A percentile compares a stretch with the other conserved stretches of the same genome.
Conservation (phyloP, 2,329 filamentous ascomycete species). For the Claviceps africana region DNA sequence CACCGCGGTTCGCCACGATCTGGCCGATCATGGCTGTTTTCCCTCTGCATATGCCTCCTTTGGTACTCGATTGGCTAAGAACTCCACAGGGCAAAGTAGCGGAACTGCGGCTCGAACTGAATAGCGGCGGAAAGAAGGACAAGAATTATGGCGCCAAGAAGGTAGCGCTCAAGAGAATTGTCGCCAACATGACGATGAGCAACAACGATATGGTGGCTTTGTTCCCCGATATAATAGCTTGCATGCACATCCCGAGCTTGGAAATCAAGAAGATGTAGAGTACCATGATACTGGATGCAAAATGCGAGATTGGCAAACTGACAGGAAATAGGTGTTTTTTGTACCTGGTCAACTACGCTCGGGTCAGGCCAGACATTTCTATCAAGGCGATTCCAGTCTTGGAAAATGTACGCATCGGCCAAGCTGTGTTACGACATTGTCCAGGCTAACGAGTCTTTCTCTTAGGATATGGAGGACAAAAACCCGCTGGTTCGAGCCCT, state of each 20-base stretch:
- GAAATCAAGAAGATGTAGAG: constrained; percentile 98
- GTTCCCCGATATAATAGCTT: constrained; percentile 87
- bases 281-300: background rate
- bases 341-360: constrained; percentile 91
- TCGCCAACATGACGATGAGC: constrained; percentile 99
- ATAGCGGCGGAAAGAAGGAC: constrained; percentile 91
- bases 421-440: background rate
- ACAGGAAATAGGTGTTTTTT: constrained; percentile 67
- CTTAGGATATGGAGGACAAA: constrained; percentile 77
- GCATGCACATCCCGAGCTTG: constrained; percentile 86
- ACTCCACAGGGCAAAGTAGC: constrained; percentile 88
- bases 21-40: constrained; percentile 30
- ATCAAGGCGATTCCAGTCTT: constrained; percentile 83
- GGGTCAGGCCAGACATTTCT: constrained; percentile 86
- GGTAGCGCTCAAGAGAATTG: constrained; percentile 97
- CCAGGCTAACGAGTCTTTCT: background rate
- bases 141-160: constrained; percentile 93
- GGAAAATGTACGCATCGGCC: constrained; percentile 45
- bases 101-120: constrained; percentile 87
- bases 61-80: constrained; percentile 35
- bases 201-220: constrained; percentile 99
- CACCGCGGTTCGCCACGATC: background rate
- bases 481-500: constrained; percentile 89
- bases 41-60: constrained; percentile 36
- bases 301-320: background rate